These are phyloP conservation scores for Flueggea neowawraea DNA, from an alignment of 441 rosid species.

Conservation along the genomic window DNA sequence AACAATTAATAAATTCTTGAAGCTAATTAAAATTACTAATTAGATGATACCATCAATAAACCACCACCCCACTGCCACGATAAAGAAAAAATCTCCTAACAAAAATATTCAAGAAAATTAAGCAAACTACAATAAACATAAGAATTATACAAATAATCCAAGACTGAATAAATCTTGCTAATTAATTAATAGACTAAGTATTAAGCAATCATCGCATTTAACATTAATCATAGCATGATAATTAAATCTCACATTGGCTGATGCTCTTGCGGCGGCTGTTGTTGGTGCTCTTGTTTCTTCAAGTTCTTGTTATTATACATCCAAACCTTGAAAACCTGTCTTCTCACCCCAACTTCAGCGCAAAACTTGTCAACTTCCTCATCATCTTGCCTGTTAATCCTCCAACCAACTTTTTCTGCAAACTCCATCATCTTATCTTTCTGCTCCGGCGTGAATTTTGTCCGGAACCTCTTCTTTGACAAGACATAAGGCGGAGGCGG, in stretches of 20 bases:
- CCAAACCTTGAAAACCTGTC: slow-evolving; percentile 95
- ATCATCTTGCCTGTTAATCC: slow-evolving; percentile 74
- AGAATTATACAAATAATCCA: no score
- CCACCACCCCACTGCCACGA: no score
- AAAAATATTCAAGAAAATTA: no score
- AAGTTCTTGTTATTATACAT: slow-evolving; percentile 94
- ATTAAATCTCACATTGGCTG: slow-evolving; percentile 3
- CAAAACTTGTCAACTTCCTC: slow-evolving; percentile 74
- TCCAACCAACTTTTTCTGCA: slow-evolving; percentile 92
- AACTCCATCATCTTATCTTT: slow-evolving; percentile 91
- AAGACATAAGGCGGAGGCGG: slow-evolving; percentile 39
- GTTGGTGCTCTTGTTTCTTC: slow-evolving; percentile 44
- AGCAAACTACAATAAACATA: no score
- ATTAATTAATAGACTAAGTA: neutral
- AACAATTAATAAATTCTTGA: no score
- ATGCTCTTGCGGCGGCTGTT: slow-evolving; percentile 11
- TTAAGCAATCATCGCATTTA: neutral
- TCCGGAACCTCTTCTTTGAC: slow-evolving; percentile 75
- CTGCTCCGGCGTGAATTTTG: slow-evolving; percentile 80
- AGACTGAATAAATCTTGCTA: no score
- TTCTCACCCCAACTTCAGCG: slow-evolving; percentile 64
- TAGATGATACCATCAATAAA: no score
- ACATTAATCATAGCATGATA: no score
- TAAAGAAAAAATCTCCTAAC: no score
- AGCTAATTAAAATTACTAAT: no score